These are phyloP conservation scores for Apiotrichum laibachii DNA, from an alignment of 1,284 basidiomycete genomes.

Conservation along the genomic window DNA sequence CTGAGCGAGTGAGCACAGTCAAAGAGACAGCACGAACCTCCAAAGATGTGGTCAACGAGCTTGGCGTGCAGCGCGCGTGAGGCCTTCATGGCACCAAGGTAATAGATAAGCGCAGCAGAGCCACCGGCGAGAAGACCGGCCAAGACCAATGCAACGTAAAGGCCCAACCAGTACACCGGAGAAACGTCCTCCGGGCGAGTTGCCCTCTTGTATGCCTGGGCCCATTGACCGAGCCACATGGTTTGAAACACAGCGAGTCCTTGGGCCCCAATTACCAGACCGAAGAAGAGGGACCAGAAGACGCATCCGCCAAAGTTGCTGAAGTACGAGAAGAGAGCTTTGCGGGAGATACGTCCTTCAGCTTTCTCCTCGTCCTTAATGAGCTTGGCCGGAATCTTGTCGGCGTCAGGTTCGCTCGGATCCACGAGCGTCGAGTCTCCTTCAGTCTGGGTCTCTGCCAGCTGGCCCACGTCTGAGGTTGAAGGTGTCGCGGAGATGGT, in stretches of 20 bases:
- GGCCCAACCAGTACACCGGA: constrained; percentile 53
- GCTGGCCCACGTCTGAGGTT: constrained; percentile 18
- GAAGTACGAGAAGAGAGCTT: constrained; percentile 52
- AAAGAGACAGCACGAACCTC: constrained; percentile 18
- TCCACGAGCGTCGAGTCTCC: constrained; percentile 35
- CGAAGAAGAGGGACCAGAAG: constrained; percentile 51
- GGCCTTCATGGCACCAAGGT: constrained; percentile 56
- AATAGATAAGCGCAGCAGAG: constrained; percentile 44
- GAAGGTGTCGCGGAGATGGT: constrained; percentile 20
- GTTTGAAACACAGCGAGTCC: constrained; percentile 53
- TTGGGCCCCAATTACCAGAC: constrained; percentile 37
- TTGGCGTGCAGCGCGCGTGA: constrained; percentile 59
- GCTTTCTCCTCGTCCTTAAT: constrained; percentile 62
- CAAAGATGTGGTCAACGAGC: constrained; percentile 61
- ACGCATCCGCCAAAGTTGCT: constrained; percentile 50
- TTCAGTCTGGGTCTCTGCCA: constrained; percentile 29
- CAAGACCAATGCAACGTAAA: constrained; percentile 54
- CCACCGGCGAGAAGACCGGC: constrained; percentile 38
- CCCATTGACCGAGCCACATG: constrained; percentile 64
- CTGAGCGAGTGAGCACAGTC: constrained; percentile 19
- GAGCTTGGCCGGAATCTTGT: constrained; percentile 41
- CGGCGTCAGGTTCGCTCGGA: constrained; percentile 34
- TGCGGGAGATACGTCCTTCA: constrained; percentile 56
- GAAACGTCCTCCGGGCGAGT: constrained; percentile 37
- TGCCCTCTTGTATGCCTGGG: constrained; percentile 57